Base-by-base conservation (phyloP, 352 stramenopile species). In the Globisporangium heterothallicum region DNA sequence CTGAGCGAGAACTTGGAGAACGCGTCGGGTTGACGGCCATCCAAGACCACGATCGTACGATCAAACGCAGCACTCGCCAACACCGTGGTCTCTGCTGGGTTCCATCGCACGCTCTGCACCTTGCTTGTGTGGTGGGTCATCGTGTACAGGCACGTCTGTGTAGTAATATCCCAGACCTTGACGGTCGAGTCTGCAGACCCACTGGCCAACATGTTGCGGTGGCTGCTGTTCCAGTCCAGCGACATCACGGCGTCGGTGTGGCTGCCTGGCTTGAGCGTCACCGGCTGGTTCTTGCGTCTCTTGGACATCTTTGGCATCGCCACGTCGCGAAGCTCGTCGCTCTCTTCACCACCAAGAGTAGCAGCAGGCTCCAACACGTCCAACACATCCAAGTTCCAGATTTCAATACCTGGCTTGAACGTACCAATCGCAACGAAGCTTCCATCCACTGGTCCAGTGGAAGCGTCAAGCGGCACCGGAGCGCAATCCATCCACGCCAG, bases 331-430 rank as follows among this genome's bases (percentile, higher is more conserved):
- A 92, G 65, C 35, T 86, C 70, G 19, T 86, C 66, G 47, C 97
- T 74, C 71, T 74, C 77, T 68, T 98, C 94, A 18, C 96, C 97
- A 26, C 97, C 97, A 18, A 99, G 78, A 19, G 95, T 94, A 16
- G 90, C 86, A 1, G 84, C 83, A 0, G 97, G 98, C 68, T 99
- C 97, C 4, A 99, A 68, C 13, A 98, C 90, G 71, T 99, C 97
- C 43, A 99, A 71, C 16, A 99, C 92, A 65, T 99, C 97, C 2
- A 99, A 74, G 68, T 99, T 98, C 97, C 97, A 99, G 66, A 99
- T 98, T 72, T 99, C 97, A 76, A 99, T 99, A n/a, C 88, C 97
- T 0, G 97, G 85, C 58, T 97, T 92, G 70, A 99, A 99, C 13
- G 97, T 99, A 29, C 98, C 97, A n/a, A 99, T 94, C 0, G 97